Evolutionary conservation across 805 yeast species (phyloP), one percentile per base, ranked within the genome.

Genomic region (Candida broadrunensis): DNA sequence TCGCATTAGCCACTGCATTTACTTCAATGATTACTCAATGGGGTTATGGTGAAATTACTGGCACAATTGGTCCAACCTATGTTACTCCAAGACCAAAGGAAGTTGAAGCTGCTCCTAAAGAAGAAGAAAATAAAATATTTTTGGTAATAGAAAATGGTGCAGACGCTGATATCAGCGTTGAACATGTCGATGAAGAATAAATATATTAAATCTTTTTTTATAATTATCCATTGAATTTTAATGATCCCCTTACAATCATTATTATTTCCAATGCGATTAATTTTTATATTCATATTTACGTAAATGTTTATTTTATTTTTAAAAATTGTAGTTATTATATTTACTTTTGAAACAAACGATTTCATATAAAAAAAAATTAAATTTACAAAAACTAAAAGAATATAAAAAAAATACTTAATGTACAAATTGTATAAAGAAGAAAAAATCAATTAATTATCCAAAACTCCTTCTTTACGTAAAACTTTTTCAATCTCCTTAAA

Each of bases 21-120:
- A 58, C 78, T 39, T 70, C 83, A 15, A 79, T 81, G 81, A 65
- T 77, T 62, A 77, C 84, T n/a, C 81, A 79, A 58, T 81, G 87
- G 87, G 80, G 80, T 17, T 55, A 67, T 37, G 81, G 81, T 38
- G 77, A 69, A 53, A 62, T 61, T 45, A 75, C 81, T 13, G 73
- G 69, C 39, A 75, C 82, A 19, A 64, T 72, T 35, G 82, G 82
- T 14, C 82, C 82, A 19, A 74, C 80, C 6, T 58, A 33, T 43
- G 45, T 63, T 34, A 48, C 54, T 9, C 36, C 43, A 3, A 36
- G 24, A 37, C 20, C 37, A 14, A 41, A 35, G 13, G 33, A 5
- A 11, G 6, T 36, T 11, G 37, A 27, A 16, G 24, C 39, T 9
- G 41, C 48, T 48, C 42, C 52, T 23, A 52, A 44, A 38, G 54